phyloP scores from a whole-genome alignment of 2,329 filamentous ascomycete species.

The Emergomyces orientalis region DNA sequence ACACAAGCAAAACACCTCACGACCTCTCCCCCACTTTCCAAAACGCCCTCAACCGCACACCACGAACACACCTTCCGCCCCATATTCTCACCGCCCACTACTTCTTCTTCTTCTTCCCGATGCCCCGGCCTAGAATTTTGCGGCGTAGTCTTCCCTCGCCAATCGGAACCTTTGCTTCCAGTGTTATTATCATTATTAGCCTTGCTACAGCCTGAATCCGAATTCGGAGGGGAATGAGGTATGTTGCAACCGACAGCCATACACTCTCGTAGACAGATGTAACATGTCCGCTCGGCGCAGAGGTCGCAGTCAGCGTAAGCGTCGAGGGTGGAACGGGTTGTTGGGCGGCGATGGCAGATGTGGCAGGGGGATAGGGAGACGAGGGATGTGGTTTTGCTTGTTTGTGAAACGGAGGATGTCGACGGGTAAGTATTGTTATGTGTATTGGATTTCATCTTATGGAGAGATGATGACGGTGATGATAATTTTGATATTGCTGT shows the following conservation, averaged over 20 bases:
- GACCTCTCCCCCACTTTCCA: slow-evolving; percentile 29
- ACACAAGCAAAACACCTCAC: slow-evolving; percentile 33
- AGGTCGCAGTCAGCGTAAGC: slow-evolving; percentile 36
- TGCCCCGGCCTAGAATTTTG: not conserved
- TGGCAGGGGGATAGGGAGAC: slow-evolving; percentile 30
- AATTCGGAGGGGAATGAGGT: not conserved
- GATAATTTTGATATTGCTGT: not conserved
- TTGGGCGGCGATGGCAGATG: slow-evolving; percentile 35
- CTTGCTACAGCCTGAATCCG: not conserved
- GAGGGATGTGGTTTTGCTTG: not conserved
- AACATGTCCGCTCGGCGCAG: slow-evolving; percentile 32
- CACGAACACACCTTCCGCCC: slow-evolving; percentile 31
- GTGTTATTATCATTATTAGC: not conserved
- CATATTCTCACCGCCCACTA: slow-evolving; percentile 7
- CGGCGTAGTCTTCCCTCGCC: not conserved
- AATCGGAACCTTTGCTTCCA: not conserved
- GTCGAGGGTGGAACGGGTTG: slow-evolving; percentile 32
- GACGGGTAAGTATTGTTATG: not conserved
- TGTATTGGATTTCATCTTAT: not conserved
- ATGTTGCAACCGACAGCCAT: slow-evolving; percentile 25
- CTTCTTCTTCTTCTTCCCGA: not conserved
- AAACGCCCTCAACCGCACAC: slow-evolving; percentile 33
- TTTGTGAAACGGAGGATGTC: not conserved
- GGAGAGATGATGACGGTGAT: not conserved
- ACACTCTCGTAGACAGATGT: slow-evolving; percentile 35